These are phyloP conservation scores for Penicillium cosmopolitanum DNA, from an alignment of 495 filamentous ascomycete species.

Conservation along the genomic window DNA sequence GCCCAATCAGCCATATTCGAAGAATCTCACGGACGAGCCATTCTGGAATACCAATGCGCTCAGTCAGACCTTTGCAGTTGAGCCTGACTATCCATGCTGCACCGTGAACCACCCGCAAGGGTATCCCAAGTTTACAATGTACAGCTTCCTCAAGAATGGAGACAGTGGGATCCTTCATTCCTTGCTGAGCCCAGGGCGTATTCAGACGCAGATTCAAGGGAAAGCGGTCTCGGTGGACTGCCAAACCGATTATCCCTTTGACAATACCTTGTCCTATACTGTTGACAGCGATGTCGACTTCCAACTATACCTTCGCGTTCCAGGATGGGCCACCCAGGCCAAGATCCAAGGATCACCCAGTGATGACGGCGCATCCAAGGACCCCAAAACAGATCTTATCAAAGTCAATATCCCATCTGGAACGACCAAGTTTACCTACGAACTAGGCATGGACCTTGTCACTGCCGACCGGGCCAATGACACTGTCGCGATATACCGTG, in stretches of 20 bases:
- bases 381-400: slow-evolving; percentile 32
- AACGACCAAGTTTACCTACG: slow-evolving; percentile 14
- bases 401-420: slow-evolving; percentile 14
- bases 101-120: slow-evolving; percentile 67
- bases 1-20: slow-evolving; percentile 58
- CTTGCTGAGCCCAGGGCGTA: slow-evolving; percentile 22
- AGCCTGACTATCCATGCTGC: slow-evolving; percentile 58
- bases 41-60: slow-evolving; percentile 50
- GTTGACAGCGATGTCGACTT: slow-evolving; percentile 43
- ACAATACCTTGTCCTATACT: slow-evolving; percentile 48
- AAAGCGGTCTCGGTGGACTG: slow-evolving; percentile 18
- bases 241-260: slow-evolving; percentile 54
- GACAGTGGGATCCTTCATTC: slow-evolving; percentile 24
- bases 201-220: slow-evolving; percentile 14
- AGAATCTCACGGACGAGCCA: slow-evolving; percentile 46
- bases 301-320: slow-evolving; percentile 54
- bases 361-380: slow-evolving; percentile 10
- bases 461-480: slow-evolving; percentile 51
- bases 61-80: slow-evolving; percentile 30
- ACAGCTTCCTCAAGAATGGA: slow-evolving; percentile 16
- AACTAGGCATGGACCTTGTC: slow-evolving; percentile 26
- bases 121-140: slow-evolving; percentile 58
- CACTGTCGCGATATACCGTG: slow-evolving; percentile 58
- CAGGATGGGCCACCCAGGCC: slow-evolving; percentile 45
- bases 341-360: slow-evolving; percentile 15